Percentiles rank a stretch among this genome's conserved stretches.
Conservation (phyloP, 1,284 basidiomycete species). For the Ustilago cynodontis region DNA sequence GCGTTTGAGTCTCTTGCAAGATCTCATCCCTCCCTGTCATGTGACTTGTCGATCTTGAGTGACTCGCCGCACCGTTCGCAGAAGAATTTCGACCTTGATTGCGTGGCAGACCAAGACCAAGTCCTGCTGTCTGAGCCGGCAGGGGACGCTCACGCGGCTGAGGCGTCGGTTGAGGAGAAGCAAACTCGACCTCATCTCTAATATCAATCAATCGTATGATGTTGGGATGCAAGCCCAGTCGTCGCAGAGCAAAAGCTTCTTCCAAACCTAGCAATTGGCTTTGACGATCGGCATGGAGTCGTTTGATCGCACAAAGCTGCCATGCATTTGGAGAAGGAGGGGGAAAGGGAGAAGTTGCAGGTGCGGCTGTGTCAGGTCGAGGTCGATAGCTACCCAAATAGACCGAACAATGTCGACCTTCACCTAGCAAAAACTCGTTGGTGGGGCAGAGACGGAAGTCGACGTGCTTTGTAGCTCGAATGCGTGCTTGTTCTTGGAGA, state of each 20-base stretch:
- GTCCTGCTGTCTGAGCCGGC: background rate
- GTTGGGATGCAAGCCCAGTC: slow-evolving; percentile 63
- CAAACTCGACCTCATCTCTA: slow-evolving; percentile 63
- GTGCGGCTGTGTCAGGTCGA: slow-evolving; percentile 4
- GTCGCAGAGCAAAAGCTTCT: slow-evolving; percentile 66
- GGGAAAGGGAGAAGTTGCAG: background rate
- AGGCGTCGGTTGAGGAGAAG: slow-evolving; percentile 31
- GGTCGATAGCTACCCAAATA: slow-evolving; percentile 61
- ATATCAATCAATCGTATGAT: slow-evolving; percentile 64
- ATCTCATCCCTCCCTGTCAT: slow-evolving; percentile 42
- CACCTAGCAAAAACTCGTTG: slow-evolving; percentile 61
- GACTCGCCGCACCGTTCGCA: slow-evolving; percentile 6
- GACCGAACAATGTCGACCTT: slow-evolving; percentile 65
- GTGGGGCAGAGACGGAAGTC: slow-evolving; percentile 62
- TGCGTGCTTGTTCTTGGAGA: slow-evolving; percentile 53
- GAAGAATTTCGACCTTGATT: background rate
- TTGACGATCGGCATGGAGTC: slow-evolving; percentile 65
- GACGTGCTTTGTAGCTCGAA: slow-evolving; percentile 57
- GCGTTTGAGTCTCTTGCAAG: slow-evolving; percentile 23
- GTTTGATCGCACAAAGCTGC: slow-evolving; percentile 67
- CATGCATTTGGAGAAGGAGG: slow-evolving; percentile 22
- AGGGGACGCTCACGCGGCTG: background rate
- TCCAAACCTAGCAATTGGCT: slow-evolving; percentile 65
- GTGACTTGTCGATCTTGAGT: slow-evolving; percentile 51
- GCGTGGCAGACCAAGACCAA: slow-evolving; percentile 23